These are phyloP conservation scores for Verruconis gallopava DNA, from an alignment of 2,329 filamentous ascomycete genomes.

Conservation along the genomic window DNA sequence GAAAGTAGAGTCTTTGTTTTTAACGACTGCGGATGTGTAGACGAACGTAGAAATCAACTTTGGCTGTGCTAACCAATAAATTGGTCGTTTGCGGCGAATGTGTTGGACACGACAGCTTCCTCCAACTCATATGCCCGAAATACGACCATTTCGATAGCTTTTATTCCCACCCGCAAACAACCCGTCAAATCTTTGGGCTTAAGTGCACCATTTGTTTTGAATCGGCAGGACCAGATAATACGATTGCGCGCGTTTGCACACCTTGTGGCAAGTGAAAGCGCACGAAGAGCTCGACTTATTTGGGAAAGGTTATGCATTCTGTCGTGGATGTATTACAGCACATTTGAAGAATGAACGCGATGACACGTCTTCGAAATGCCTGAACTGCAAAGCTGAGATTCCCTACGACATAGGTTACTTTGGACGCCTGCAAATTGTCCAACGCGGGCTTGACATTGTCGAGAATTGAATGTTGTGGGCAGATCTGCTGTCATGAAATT, in stretches of 20 bases:
- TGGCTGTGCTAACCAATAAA: constrained; percentile 7
- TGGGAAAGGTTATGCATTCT: constrained; percentile 8
- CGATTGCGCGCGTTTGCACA: constrained; percentile 8
- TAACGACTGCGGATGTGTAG: constrained; percentile 4
- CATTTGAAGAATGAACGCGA: constrained; percentile 1
- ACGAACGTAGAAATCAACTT: constrained; percentile 4
- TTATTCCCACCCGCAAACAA: constrained; percentile 5
- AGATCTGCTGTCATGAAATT: constrained; percentile 1
- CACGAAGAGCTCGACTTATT: constrained; percentile 4
- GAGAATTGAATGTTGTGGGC: constrained; percentile 5
- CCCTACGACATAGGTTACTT: constrained; percentile 2
- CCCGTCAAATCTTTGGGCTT: constrained; percentile 5
- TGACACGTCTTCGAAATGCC: constrained; percentile 4
- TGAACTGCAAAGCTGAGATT: constrained; percentile 3
- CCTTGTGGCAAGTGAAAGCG: constrained; percentile 7
- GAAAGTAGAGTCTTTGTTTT: constrained; percentile 4
- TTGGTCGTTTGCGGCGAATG: constrained; percentile 9
- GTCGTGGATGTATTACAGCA: constrained; percentile 6
- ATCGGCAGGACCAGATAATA: constrained; percentile 7
- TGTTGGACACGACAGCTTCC: constrained; percentile 2
- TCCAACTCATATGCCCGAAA: constrained; percentile 6
- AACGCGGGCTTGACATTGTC: constrained; percentile 3
- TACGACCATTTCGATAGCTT: background rate
- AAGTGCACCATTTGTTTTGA: constrained; percentile 7
- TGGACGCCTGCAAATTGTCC: constrained; percentile 2